Evolutionary conservation across 176 grass and related monocot species (phyloP), one percentile per base, ranked within the genome.

Genomic region (Coix lacrymajobi): DNA sequence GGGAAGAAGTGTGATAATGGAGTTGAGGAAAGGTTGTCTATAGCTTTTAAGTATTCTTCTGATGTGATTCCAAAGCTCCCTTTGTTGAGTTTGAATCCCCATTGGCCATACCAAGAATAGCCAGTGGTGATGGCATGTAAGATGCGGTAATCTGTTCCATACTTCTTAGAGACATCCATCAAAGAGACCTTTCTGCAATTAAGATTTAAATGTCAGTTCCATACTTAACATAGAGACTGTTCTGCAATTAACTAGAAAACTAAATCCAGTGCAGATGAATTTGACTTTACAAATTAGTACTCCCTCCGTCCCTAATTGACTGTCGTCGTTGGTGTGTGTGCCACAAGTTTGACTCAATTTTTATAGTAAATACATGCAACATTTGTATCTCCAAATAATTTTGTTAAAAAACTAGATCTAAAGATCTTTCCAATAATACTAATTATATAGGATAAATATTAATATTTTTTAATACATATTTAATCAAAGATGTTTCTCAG

Each of bases 141-240:
- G 66, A 94, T 73, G 4, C 87, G 87, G 28, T 69, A 94, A 62
- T 90, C 87, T 15, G 90, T 69, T 32, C 71, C 75, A 68, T 87
- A 79, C 78, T 97, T 94, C 58, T 87, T 97, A 2, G 92, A 92
- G 13, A 87, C 84, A 26, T 97, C 92, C 83, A 97, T 92, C 29
- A 97, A 43, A 0, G 87, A 90, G 11, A 92, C 71, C 29, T 97
- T 94, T 76, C 94, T 97, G 94, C 61, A 76, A 71, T 72, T 28
- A 71, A 29, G 31, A 28, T 31, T 45, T 22, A 22, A 0, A 69
- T 58, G 13, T 85, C 62, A 85, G 83, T 70, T 48, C 1, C 2
- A 3, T 19, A 73, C 15, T 73, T 48, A n/a, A n/a, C 44, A 3
- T 48, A 48, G 25, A 15, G 39, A 44, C 19, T 11, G 24, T 72